Evolutionary conservation across 2,329 filamentous ascomycete species (phyloP), one percentile per base, ranked within the genome.

Genomic region (Aspergillus sp.): DNA sequence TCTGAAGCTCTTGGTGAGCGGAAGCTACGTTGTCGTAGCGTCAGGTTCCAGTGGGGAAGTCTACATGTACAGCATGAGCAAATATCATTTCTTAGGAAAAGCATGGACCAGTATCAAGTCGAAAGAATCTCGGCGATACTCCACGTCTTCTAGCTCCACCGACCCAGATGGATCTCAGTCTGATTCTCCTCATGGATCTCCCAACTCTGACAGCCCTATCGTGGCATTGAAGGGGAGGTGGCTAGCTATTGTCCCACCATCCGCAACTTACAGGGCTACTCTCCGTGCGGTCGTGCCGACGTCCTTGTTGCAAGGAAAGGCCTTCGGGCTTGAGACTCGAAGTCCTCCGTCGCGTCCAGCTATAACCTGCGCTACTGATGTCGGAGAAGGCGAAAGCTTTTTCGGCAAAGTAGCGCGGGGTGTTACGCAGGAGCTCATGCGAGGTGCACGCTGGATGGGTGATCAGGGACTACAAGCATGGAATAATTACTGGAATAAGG

Each of bases 1-100:
- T 25, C 82, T 97, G 60, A 87, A 85, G 48, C 80, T 97, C 57
- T 86, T 89, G 69, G 89, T 90, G 10, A 89, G 91, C 67, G 86
- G 85, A 4, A 89, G 87, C 32, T 91, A 85, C 68, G 72, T 97
- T 39, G 83, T 89, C 3, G 81, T 97, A 32, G 87, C 90, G 57
- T 97, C 92, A 53, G 92, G 92, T 2, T 79, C 84, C 21, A 97
- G 91, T 53, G 94, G 94, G 12, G 94, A 98, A 77, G 88, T 94
- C 49, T 97, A 90, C 83, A 80, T 97, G 7, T 98, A 89, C 84
- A 73, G 80, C 32, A 63, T 74, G 56, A 67, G 63, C 39, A 61
- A 64, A 13, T 89, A 87, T 70, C 80, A 81, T 60, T 97, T 92
- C 69, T 82, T 95, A 58, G 93, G 89, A 19, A 99, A 99, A 78